phyloP scores from a whole-genome alignment of 2,329 filamentous ascomycete genomes.

The Ceratocystis cubensis region DNA sequence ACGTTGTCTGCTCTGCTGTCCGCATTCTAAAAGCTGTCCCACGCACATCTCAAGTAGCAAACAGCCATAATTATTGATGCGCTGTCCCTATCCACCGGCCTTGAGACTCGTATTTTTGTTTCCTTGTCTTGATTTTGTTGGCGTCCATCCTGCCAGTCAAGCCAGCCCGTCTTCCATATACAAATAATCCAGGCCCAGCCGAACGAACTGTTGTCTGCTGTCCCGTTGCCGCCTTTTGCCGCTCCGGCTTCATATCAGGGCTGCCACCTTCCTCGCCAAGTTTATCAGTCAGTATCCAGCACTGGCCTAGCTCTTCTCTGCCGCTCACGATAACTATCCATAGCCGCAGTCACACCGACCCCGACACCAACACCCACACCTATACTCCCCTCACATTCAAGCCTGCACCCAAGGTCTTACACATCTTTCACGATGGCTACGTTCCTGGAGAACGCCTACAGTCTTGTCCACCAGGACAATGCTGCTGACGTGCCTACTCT shows the following conservation, averaged over 20 bases:
- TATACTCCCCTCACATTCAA: no score
- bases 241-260: not conserved
- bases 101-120: not conserved
- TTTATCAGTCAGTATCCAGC: not conserved
- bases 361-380: no score
- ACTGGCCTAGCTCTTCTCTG: not conserved
- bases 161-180: not conserved
- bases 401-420: no score
- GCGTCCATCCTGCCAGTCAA: not conserved
- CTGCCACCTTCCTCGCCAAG: not conserved
- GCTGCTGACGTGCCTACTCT: slow-evolving; percentile 79
- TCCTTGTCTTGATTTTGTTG: not conserved
- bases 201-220: not conserved
- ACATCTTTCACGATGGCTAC: slow-evolving; percentile 62
- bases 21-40: not conserved
- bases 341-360: no score
- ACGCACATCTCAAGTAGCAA: not conserved
- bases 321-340: not conserved
- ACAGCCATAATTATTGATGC: not conserved
- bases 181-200: not conserved
- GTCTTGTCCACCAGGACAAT: slow-evolving; percentile 95
- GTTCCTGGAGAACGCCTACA: slow-evolving; percentile 91
- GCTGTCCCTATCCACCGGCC: not conserved
- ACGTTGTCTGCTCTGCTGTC: not conserved
- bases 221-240: not conserved